A percentile compares a stretch with the other conserved stretches of the same genome.
Evolutionary conservation across 2,329 filamentous ascomycete genomes (phyloP).

Genomic region (Colletotrichum cordylinicola): DNA sequence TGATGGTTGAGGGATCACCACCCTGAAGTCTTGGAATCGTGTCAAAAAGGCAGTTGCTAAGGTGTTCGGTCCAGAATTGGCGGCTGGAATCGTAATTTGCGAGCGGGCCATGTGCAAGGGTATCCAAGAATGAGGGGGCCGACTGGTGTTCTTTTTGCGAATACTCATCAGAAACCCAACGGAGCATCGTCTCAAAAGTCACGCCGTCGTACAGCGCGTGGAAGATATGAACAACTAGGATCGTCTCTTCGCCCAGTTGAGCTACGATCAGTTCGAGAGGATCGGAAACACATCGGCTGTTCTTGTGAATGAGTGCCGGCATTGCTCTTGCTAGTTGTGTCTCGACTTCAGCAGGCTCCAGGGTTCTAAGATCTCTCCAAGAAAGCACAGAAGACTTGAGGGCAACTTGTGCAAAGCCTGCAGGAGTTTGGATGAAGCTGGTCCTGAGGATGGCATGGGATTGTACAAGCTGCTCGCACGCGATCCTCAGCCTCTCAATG

Average conservation of each 20-base stretch:
- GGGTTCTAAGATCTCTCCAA: constrained; percentile 46
- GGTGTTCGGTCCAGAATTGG: constrained; percentile 71
- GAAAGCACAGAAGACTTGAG: constrained; percentile 46
- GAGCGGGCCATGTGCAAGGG: constrained; percentile 74
- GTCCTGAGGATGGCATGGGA: constrained; percentile 73
- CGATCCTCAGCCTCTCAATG: constrained; percentile 51
- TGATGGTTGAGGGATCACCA: not conserved
- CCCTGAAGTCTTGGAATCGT: constrained; percentile 20
- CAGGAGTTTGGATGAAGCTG: constrained; percentile 72
- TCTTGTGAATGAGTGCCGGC: constrained; percentile 58
- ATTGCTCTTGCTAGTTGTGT: constrained; percentile 39
- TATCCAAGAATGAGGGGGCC: constrained; percentile 67
- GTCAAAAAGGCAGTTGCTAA: constrained; percentile 42
- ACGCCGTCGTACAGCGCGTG: constrained; percentile 88
- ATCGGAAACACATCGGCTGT: constrained; percentile 50
- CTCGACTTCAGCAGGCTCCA: constrained; percentile 34
- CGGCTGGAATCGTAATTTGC: constrained; percentile 42
- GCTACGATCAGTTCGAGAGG: constrained; percentile 60
- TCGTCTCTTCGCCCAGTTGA: constrained; percentile 23
- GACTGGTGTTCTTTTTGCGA: constrained; percentile 27
- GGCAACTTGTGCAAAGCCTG: constrained; percentile 80
- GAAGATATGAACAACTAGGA: constrained; percentile 74
- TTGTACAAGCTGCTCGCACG: constrained; percentile 62
- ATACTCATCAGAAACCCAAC: constrained; percentile 62
- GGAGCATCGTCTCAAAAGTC: constrained; percentile 73